Base-by-base conservation (phyloP, 768 basidiomycete genomes). In the Lentinus tigrinus region DNA sequence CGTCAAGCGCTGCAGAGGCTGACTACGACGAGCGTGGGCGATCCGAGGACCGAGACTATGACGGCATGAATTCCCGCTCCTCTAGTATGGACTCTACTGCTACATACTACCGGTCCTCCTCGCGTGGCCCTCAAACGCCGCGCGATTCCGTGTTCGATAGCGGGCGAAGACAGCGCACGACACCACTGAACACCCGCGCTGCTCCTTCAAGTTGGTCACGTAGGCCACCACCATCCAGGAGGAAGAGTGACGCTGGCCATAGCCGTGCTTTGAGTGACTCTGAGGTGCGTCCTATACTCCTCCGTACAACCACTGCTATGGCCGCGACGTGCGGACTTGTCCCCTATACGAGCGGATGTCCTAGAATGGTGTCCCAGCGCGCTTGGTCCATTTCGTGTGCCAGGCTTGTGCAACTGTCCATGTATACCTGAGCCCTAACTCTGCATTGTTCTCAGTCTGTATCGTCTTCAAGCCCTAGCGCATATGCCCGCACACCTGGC, bases 191-290 rank as follows among this genome's bases (percentile, higher is more conserved):
- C 3, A 74, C 70, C 21, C n/a, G n/a, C 53, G 75, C 70, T 26
- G 83, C 88, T 1, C 91, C 91, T 0, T 91, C 91, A 3, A 91
- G 88, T 63, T 92, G 90, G 87, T 67, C 81, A 27, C 86, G 83
- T 60, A 82, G 88, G 3, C 89, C 88, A 4, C 89, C 89, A 14
- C 85, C 87, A 6, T 73, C 79, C 46, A 78, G 91, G 53, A 76
- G 89, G 52, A 89, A 81, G 73, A 92, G 91, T 59, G 82, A 89
- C 63, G 89, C 88, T 10, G 87, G 87, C n/a, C 71, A 76, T 42
- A 72, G 70, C 40, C 75, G 73, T 24, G 70, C 74, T 8, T 61
- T 69, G 47, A 92, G 91, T 65, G 91, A 93, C 63, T 85, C 85
- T 2, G 91, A 93, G 78, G 91, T 90, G 42, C 50, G 81, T 63